Evolutionary conservation across 139 green algal species (phyloP), one percentile per base, ranked within the genome.

Genomic region (Pleodorina starrii): DNA sequence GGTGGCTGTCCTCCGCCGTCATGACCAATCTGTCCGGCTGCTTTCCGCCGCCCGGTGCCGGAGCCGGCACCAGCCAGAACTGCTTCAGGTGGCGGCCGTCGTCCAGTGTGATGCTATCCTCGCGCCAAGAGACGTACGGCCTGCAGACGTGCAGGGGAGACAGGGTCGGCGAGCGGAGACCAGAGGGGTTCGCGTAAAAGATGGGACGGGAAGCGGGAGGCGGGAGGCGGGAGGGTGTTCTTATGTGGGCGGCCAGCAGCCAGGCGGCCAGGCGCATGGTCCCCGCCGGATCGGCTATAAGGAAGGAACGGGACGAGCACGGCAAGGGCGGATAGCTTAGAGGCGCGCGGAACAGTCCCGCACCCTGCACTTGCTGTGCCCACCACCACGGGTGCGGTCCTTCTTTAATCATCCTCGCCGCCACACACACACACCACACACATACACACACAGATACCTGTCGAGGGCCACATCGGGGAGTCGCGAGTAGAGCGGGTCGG

Each of bases 51-150:
- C 76, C 76, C 1, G 48, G 48, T 0, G 76, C 38, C 1, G 48
- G 48, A 2, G 76, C 38, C 38, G 90, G 88, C 74, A 94, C 84
- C 84, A 95, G 57, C 66, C 89, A 93, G 72, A 91, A 95, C 46
- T 90, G 89, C 90, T 95, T 95, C 80, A 88, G 90, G 90, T 95
- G 93, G 9, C 93, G 91, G 0, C 91, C 93, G 46, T 95, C 93
- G 0, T 75, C 38, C 38, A 94, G 77, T 36, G 66, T 36, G 43
- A 88, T 88, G 51, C 86, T 85, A 85, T 94, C 93, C 88, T 95
- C 93, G 38, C 91, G 84, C 91, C 91, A 93, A 4, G 48, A 81
- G 0, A 48, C 76, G 87, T 93, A 93, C 38, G 83, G 50, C 87
- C 92, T 94, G 85, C 54, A 7, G n/a, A n/a, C n/a, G n/a, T n/a